A percentile compares a stretch with the other conserved stretches of the same genome.
Evolutionary conservation across 2,329 filamentous ascomycete genomes (phyloP).

Genomic region (Fusarium lateritium): DNA sequence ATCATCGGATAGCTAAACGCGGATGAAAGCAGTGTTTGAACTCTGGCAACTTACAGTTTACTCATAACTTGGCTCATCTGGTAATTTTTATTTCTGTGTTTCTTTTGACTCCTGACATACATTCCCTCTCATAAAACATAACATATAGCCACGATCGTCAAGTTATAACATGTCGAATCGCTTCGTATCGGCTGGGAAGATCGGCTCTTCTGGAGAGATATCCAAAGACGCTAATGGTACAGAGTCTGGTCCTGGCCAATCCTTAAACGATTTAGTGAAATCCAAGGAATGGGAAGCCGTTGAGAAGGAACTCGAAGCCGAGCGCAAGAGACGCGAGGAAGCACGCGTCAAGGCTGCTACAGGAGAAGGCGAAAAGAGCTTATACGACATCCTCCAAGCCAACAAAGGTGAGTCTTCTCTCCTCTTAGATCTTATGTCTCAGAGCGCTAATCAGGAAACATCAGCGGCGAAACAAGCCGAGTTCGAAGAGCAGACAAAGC

Average conservation of each 20-base stretch:
- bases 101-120: background rate
- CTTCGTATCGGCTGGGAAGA: constrained; percentile 70
- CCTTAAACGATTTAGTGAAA: constrained; percentile 43
- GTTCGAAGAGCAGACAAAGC: constrained; percentile 79
- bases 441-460: background rate
- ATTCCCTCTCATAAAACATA: background rate
- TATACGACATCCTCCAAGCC: constrained; percentile 83
- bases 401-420: constrained; percentile 76
- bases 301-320: constrained; percentile 74
- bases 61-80: background rate
- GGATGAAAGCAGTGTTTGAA: too few species aligned
- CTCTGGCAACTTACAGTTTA: background rate
- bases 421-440: background rate
- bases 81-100: background rate
- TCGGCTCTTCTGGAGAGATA: constrained; percentile 51
- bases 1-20: constrained; percentile 21
- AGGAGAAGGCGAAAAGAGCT: constrained; percentile 67
- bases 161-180: constrained; percentile 63
- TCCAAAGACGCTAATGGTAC: constrained; percentile 39
- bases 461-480: constrained; percentile 84
- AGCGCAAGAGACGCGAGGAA: constrained; percentile 68
- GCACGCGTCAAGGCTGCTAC: constrained; percentile 60
- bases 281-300: constrained; percentile 74
- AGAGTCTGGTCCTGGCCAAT: constrained; percentile 17
- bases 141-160: background rate